phyloP scores from a whole-genome alignment of 164 flowering plant species.

The Chimonanthus salicifolius region DNA sequence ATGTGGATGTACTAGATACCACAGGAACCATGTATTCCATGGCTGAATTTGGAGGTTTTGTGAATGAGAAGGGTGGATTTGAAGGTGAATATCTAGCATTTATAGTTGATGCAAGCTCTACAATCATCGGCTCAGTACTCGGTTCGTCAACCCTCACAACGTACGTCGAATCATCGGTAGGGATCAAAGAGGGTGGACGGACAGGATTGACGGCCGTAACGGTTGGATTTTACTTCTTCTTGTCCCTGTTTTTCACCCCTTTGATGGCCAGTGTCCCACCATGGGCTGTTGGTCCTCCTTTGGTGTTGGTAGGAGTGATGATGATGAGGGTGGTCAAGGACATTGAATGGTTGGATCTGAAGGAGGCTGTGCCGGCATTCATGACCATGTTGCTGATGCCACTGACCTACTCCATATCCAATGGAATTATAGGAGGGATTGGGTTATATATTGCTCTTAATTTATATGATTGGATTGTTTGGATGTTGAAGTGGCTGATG shows the following conservation, averaged over 20 bases:
- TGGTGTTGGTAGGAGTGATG: conserved; percentile 77
- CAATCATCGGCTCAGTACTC: conserved; percentile 57
- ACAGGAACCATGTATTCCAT: conserved; percentile 72
- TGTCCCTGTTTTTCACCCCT: conserved; percentile 67
- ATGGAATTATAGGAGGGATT: conserved; percentile 83
- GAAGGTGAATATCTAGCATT: conserved; percentile 78
- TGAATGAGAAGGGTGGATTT: conserved; percentile 50
- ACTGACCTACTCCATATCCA: conserved; percentile 64
- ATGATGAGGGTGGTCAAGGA: conserved; percentile 84
- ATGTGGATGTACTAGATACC: conserved; percentile 72
- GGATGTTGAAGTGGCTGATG: conserved; percentile 29
- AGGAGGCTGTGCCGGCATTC: conserved; percentile 73
- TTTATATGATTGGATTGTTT: conserved; percentile 33
- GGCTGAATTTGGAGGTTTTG: conserved; percentile 70
- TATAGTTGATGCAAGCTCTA: conserved; percentile 67
- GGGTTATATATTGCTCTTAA: conserved; percentile 55
- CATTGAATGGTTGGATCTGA: conserved; percentile 58
- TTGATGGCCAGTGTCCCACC: conserved; percentile 68
- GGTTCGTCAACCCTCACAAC: conserved; percentile 64
- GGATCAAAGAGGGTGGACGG: conserved; percentile 79
- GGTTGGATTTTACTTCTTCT: conserved; percentile 47
- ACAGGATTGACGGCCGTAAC: conserved; percentile 74
- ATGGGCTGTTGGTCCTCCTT: conserved; percentile 86
- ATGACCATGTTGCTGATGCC: conserved; percentile 84
- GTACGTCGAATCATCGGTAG: conserved; percentile 71